A percentile compares a stretch with the other conserved stretches of the same genome.
Evolutionary conservation across 2,329 filamentous ascomycete species (phyloP).

Genomic region (Geoglossum cookeanum): DNA sequence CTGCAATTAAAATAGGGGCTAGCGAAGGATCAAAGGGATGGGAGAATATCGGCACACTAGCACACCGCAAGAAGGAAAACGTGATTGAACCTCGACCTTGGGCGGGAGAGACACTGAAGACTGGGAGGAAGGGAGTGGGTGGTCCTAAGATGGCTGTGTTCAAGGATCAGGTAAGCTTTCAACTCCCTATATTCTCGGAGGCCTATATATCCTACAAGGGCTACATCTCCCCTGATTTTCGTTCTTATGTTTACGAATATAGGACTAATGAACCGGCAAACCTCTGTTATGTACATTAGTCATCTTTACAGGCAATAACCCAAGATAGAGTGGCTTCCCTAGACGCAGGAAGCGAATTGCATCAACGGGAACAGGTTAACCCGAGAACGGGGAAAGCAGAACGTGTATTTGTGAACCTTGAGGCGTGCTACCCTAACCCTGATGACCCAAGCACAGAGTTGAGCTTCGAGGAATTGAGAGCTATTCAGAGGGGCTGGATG

Average conservation of each 20-base stretch:
- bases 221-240: constrained; percentile 19
- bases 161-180: constrained; percentile 74
- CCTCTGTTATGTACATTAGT: constrained; percentile 34
- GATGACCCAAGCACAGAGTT: constrained; percentile 54
- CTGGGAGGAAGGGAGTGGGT: constrained; percentile 60
- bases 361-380: constrained; percentile 66
- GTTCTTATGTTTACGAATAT: constrained; percentile 65
- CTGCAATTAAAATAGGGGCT: constrained; percentile 35
- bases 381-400: constrained; percentile 67
- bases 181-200: constrained; percentile 5
- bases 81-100: constrained; percentile 68
- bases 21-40: constrained; percentile 50
- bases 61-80: constrained; percentile 90
- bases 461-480: constrained; percentile 84
- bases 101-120: constrained; percentile 79
- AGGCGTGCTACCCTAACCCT: constrained; percentile 64
- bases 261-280: constrained; percentile 70
- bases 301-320: constrained; percentile 18
- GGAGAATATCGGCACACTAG: constrained; percentile 76
- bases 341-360: constrained; percentile 47
- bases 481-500: constrained; percentile 50
- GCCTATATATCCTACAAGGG: constrained; percentile 15
- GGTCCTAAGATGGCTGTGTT: constrained; percentile 78
- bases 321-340: constrained; percentile 29
- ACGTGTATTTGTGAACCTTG: constrained; percentile 70